These are phyloP conservation scores for Urochloa ruziziensis DNA, from an alignment of 176 grass and related monocot genomes.

Conservation along the genomic window DNA sequence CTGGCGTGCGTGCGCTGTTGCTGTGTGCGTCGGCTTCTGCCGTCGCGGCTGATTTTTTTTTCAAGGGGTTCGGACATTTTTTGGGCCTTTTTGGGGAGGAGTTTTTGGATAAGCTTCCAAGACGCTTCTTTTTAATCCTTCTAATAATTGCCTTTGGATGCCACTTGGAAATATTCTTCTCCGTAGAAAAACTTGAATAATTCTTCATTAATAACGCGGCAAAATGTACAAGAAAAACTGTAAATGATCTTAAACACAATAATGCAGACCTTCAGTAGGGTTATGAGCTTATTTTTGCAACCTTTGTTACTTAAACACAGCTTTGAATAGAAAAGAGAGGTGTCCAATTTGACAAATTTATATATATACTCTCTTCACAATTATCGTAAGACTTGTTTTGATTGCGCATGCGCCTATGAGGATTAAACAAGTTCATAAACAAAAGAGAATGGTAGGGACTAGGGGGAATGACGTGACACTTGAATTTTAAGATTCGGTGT, in stretches of 20 bases:
- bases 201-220: too few relatives aligned
- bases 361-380: too few relatives aligned
- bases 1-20: not conserved
- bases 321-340: too few relatives aligned
- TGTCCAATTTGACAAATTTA: too few relatives aligned
- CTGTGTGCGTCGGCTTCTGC: conserved; percentile 31
- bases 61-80: not conserved
- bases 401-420: not conserved
- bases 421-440: not conserved
- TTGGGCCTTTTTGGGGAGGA: not conserved
- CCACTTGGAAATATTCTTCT: not conserved
- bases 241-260: too few relatives aligned
- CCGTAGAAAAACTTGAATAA: too few relatives aligned
- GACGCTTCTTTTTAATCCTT: not conserved
- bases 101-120: conserved; percentile 13
- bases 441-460: not conserved
- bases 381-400: not conserved
- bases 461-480: not conserved
- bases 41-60: conserved; percentile 25
- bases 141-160: not conserved
- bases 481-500: not conserved
- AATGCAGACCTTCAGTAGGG: too few relatives aligned
- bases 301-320: too few relatives aligned
- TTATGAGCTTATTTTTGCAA: too few relatives aligned
- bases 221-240: too few relatives aligned